phyloP scores from a whole-genome alignment of 371 early-diverging fungal species.

The Batrachochytrium dendrobatidis region DNA sequence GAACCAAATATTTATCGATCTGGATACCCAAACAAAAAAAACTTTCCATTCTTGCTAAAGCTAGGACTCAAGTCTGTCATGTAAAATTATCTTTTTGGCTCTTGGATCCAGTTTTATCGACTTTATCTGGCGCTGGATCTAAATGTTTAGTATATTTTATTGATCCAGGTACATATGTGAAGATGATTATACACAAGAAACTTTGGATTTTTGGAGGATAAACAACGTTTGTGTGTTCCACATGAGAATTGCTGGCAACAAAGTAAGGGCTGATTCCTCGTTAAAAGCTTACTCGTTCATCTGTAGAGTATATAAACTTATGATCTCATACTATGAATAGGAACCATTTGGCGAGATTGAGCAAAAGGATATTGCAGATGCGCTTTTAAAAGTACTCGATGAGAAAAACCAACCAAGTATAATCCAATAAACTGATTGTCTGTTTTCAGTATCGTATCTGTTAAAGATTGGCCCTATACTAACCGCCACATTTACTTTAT shows the following conservation, averaged over 20 bases:
- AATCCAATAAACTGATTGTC: too few relatives aligned
- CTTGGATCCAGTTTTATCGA: background rate
- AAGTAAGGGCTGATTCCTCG: constrained; percentile 34
- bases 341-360: constrained; percentile 91
- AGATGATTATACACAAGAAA: constrained; percentile 76
- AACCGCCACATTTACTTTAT: constrained; percentile 13
- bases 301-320: background rate
- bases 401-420: constrained; percentile 66
- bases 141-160: background rate
- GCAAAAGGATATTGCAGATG: constrained; percentile 63
- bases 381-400: constrained; percentile 68
- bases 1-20: constrained; percentile 85
- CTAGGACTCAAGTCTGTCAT: constrained; percentile 82
- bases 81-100: constrained; percentile 39
- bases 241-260: constrained; percentile 77
- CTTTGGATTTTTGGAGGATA: constrained; percentile 62
- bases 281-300: background rate
- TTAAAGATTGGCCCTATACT: too few relatives aligned
- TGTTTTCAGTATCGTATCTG: too few relatives aligned
- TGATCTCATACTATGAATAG: constrained; percentile 22
- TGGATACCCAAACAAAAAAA: constrained; percentile 79
- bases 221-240: constrained; percentile 72
- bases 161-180: constrained; percentile 41
- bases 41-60: constrained; percentile 75
- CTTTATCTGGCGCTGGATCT: background rate